These are phyloP conservation scores for Boeremia lycopersici DNA, from an alignment of 2,329 filamentous ascomycete species.

Conservation along the genomic window DNA sequence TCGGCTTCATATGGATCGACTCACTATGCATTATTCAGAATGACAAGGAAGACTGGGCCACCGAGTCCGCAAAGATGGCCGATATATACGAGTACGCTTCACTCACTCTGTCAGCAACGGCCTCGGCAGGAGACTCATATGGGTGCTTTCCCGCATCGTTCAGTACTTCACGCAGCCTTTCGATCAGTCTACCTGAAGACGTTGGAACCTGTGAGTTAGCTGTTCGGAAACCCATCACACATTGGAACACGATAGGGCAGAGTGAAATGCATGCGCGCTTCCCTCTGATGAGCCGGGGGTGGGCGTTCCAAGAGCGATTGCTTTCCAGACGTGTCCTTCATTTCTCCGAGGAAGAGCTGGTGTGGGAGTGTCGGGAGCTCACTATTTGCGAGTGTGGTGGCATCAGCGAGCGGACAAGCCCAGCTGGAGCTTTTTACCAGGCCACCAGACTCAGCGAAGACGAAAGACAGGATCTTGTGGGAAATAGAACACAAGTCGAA, in stretches of 20 bases:
- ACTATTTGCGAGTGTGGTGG: conserved; percentile 23
- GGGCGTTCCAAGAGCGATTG: conserved; percentile 14
- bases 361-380: conserved; percentile 25
- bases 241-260: conserved; percentile 7
- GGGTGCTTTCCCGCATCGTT: not conserved
- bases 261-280: conserved; percentile 1
- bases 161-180: conserved; percentile 6
- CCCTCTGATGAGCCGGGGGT: conserved; percentile 16
- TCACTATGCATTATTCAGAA: conserved; percentile 30
- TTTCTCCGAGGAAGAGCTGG: conserved; percentile 20
- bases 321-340: conserved; percentile 10
- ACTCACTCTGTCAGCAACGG: conserved; percentile 8
- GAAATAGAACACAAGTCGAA: not conserved
- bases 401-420: conserved; percentile 3
- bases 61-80: conserved; percentile 24
- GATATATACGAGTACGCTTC: conserved; percentile 21
- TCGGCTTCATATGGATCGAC: conserved; percentile 30
- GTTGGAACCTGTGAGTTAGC: conserved; percentile 10
- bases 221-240: conserved; percentile 11
- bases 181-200: conserved; percentile 7
- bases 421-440: not conserved
- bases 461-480: not conserved
- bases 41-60: conserved; percentile 20
- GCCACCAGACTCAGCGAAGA: not conserved
- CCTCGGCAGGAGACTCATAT: conserved; percentile 7